A percentile compares a stretch with the other conserved stretches of the same genome.
Conservation (phyloP, 768 basidiomycete genomes). For the Tremella mesenterica region DNA sequence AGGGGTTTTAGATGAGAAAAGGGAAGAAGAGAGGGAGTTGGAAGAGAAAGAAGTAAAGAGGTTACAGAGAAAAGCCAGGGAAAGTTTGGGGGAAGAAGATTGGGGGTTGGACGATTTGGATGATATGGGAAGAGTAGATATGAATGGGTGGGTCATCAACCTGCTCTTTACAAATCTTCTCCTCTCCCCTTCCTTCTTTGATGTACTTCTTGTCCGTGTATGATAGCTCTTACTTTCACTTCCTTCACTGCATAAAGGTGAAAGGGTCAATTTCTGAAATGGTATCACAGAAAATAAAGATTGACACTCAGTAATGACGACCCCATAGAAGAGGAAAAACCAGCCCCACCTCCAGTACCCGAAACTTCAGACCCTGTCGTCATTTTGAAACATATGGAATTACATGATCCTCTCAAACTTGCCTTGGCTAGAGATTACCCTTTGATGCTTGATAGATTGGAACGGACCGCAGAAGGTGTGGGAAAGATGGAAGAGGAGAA, state of each 20-base stretch:
- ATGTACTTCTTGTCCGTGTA: not conserved
- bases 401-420: conserved; percentile 40
- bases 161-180: too few species aligned
- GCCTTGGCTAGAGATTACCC: conserved; percentile 43
- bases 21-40: conserved; percentile 78
- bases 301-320: not conserved
- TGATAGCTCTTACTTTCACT: not conserved
- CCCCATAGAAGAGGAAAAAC: not conserved
- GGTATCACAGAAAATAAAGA: not conserved
- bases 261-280: not conserved
- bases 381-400: conserved; percentile 33
- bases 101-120: conserved; percentile 65
- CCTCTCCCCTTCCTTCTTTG: too few species aligned
- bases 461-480: conserved; percentile 41
- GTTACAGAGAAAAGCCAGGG: conserved; percentile 65
- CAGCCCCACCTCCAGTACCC: conserved; percentile 18
- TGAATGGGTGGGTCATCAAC: not conserved
- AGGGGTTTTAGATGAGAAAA: conserved; percentile 66
- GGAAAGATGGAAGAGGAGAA: conserved; percentile 31
- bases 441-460: conserved; percentile 33
- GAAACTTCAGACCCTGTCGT: conserved; percentile 18
- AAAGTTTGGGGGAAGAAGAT: conserved; percentile 59
- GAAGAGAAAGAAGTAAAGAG: conserved; percentile 80
- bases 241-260: not conserved
- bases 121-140: not conserved